Conservation (phyloP, 2,329 filamentous ascomycete genomes). For the Fonsecaea multimorphosa region DNA sequence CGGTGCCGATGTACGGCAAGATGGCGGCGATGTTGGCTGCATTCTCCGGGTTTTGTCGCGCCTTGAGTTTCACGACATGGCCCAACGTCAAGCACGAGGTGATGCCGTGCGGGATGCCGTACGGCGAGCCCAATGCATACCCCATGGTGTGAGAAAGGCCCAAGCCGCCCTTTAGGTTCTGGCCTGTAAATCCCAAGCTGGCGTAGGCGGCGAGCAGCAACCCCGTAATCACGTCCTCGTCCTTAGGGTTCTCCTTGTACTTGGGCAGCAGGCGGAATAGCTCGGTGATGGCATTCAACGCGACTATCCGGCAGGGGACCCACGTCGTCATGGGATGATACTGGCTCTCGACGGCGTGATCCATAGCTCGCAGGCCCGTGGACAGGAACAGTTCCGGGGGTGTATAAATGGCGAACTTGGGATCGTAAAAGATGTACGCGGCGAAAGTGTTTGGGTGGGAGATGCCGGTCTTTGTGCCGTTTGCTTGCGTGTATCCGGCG, state of each 20-base stretch:
- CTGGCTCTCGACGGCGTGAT: conserved; percentile 62
- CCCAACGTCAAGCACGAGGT: conserved; percentile 62
- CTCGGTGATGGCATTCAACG: conserved; percentile 52
- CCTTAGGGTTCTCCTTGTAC: conserved; percentile 48
- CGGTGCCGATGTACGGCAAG: conserved; percentile 37
- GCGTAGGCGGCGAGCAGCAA: conserved; percentile 61
- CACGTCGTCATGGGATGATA: conserved; percentile 61
- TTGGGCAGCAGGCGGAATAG: conserved; percentile 57
- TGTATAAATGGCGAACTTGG: conserved; percentile 58
- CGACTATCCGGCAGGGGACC: conserved; percentile 56
- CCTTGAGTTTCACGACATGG: conserved; percentile 61
- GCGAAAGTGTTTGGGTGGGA: conserved; percentile 38
- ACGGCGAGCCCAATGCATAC: conserved; percentile 62
- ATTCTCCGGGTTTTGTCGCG: conserved; percentile 52
- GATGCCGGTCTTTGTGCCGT: conserved; percentile 58
- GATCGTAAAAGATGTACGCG: conserved; percentile 53
- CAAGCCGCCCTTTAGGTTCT: conserved; percentile 53
- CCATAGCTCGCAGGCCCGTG: conserved; percentile 61
- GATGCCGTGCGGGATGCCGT: conserved; percentile 62
- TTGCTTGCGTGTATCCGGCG: conserved; percentile 58
- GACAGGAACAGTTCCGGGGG: conserved; percentile 57
- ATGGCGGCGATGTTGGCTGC: conserved; percentile 41
- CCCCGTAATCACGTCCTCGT: conserved; percentile 57
- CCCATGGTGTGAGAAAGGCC: conserved; percentile 50
- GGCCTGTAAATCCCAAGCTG: conserved; percentile 57